phyloP scores from a whole-genome alignment of 305 asterid species.

The Solanum hybrid region DNA sequence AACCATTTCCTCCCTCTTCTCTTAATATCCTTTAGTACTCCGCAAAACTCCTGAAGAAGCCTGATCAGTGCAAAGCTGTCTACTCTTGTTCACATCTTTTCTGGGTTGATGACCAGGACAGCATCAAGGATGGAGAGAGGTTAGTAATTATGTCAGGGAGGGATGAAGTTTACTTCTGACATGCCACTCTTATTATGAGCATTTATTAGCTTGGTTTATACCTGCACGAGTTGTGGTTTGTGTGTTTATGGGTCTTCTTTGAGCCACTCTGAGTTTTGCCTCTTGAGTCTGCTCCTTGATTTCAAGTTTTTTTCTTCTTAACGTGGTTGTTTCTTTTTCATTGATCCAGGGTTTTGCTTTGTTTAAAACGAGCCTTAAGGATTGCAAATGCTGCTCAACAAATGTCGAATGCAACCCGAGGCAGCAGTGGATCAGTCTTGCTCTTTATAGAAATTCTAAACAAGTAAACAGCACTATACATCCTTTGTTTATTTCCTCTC shows the following conservation, averaged over 20 bases:
- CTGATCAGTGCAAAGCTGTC: conserved; percentile 98
- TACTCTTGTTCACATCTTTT: conserved; percentile 96
- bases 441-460: conserved; percentile 91
- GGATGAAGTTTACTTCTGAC: neutral
- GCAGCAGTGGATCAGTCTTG: conserved; percentile 67
- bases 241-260: neutral
- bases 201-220: neutral
- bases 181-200: neutral
- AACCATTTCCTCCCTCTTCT: neutral
- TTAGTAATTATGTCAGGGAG: conserved; percentile 11
- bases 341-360: conserved; percentile 70
- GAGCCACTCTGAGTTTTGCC: neutral
- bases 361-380: conserved; percentile 90
- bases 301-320: neutral
- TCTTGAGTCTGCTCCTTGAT: neutral
- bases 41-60: conserved; percentile 95
- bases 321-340: neutral
- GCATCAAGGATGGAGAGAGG: conserved; percentile 93
- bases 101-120: conserved; percentile 92
- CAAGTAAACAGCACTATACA: conserved; percentile 35
- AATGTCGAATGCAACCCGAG: conserved; percentile 88
- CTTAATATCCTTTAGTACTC: conserved; percentile 49
- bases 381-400: conserved; percentile 95
- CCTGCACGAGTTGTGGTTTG: neutral
- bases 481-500: neutral